Evolutionary conservation across 192 early-diverging fungal genomes (phyloP).

Genomic region (Coemansia sp.): DNA sequence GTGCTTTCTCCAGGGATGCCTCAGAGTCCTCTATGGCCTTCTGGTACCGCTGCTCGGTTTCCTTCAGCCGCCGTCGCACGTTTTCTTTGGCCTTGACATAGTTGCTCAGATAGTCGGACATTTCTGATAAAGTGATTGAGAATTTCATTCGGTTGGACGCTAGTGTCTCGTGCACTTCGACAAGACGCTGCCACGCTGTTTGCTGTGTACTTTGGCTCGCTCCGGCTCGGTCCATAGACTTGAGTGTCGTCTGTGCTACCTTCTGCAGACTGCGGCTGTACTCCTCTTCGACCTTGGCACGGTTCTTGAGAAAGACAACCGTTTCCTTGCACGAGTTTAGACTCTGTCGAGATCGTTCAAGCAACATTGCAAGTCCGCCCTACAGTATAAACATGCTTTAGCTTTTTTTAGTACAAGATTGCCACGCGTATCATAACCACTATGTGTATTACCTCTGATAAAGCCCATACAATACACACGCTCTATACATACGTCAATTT

Average conservation of each 20-base stretch:
- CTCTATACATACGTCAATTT: conserved; percentile 38
- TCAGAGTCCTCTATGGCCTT: conserved; percentile 78
- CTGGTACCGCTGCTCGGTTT: conserved; percentile 71
- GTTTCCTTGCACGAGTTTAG: conserved; percentile 58
- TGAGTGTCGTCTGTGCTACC: conserved; percentile 61
- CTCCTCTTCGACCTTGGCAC: conserved; percentile 90
- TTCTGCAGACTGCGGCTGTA: conserved; percentile 81
- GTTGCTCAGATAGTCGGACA: conserved; percentile 76
- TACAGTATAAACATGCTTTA: conserved; percentile 8
- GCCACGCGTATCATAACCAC: neutral
- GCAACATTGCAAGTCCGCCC: conserved; percentile 40
- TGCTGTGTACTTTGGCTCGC: conserved; percentile 61
- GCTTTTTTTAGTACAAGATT: neutral
- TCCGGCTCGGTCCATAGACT: conserved; percentile 55
- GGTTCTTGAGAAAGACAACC: conserved; percentile 75
- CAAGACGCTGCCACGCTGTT: conserved; percentile 71
- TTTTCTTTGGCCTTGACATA: conserved; percentile 46
- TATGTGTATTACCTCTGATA: too few relatives aligned
- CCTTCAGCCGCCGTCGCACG: conserved; percentile 66
- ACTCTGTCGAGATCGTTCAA: conserved; percentile 49
- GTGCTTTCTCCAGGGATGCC: conserved; percentile 76
- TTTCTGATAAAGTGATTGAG: conserved; percentile 62
- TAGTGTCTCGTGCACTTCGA: conserved; percentile 79
- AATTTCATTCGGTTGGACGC: conserved; percentile 80
- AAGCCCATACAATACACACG: too few relatives aligned